Conservation (phyloP, 2,329 filamentous ascomycete genomes). For the Fusarium brevicatenulatum region DNA sequence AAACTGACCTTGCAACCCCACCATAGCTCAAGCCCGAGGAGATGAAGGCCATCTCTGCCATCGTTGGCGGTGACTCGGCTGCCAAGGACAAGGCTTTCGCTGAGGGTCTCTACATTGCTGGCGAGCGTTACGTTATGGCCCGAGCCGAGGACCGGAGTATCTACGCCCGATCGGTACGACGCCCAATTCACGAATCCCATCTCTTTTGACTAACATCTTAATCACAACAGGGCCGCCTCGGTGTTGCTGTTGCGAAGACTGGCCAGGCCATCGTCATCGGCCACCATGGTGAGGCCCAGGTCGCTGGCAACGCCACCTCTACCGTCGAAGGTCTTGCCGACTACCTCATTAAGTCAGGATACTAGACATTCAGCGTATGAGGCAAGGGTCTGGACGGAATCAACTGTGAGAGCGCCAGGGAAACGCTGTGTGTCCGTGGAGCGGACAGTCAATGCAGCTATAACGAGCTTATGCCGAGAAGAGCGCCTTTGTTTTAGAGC, state of each 20-base stretch:
- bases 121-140: constrained; percentile 81
- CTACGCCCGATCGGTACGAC: constrained; percentile 84
- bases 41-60: constrained; percentile 66
- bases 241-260: constrained; percentile 86
- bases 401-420: constrained; percentile 17
- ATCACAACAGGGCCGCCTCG: constrained; percentile 72
- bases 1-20: constrained; percentile 18
- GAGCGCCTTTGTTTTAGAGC: constrained; percentile 41
- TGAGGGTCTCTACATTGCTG: constrained; percentile 79
- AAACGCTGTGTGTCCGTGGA: constrained; percentile 31
- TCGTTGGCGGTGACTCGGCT: constrained; percentile 57
- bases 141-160: constrained; percentile 80
- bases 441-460: constrained; percentile 33
- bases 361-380: constrained; percentile 62
- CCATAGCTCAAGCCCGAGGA: constrained; percentile 59
- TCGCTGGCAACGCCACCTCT: constrained; percentile 79
- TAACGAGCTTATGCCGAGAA: constrained; percentile 38
- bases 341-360: constrained; percentile 82
- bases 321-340: constrained; percentile 87
- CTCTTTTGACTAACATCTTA: constrained; percentile 1
- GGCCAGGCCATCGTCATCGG: constrained; percentile 87
- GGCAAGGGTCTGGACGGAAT: constrained; percentile 12
- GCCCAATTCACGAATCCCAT: not conserved
- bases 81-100: constrained; percentile 73
- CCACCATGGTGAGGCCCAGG: constrained; percentile 80